A percentile compares a stretch with the other conserved stretches of the same genome.
These are phyloP conservation scores for Beauveria sp. DNA, from an alignment of 2,329 filamentous ascomycete genomes.

Conservation along the genomic window DNA sequence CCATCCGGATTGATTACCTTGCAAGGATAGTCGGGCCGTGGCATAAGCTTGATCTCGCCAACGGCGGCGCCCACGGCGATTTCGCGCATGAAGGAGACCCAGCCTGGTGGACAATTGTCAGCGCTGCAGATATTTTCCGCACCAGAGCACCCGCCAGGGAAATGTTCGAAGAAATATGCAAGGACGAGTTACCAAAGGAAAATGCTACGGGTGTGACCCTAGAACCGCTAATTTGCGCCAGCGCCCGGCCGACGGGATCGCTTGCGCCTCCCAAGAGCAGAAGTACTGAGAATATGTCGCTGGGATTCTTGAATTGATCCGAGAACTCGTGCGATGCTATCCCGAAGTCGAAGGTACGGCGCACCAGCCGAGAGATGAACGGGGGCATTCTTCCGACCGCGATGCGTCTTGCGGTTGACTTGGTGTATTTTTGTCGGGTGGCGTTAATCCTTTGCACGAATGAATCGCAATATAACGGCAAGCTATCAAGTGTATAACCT, in stretches of 20 bases:
- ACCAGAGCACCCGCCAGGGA: no score
- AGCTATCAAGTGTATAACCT: no score
- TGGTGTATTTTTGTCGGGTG: no score
- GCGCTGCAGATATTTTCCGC: background rate
- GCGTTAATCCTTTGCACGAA: no score
- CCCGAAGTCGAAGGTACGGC: background rate
- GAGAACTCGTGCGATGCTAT: background rate
- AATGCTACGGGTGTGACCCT: conserved; percentile 22
- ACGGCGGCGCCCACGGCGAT: conserved; percentile 17
- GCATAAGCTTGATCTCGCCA: conserved; percentile 22
- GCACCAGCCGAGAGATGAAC: no score
- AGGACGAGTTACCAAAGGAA: background rate
- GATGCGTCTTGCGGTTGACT: no score
- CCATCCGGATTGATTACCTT: conserved; percentile 29
- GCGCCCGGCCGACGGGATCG: conserved; percentile 24
- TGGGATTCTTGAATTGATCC: conserved; percentile 10
- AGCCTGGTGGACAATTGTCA: conserved; percentile 14
- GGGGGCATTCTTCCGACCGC: no score
- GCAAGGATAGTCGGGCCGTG: conserved; percentile 22
- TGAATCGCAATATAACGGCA: no score
- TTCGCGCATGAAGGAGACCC: conserved; percentile 16
- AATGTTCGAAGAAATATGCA: background rate
- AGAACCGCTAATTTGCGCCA: conserved; percentile 23
- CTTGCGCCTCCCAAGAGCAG: conserved; percentile 25
- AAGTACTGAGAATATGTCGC: conserved; percentile 23